Percentiles rank a stretch among this genome's conserved stretches.
These are phyloP conservation scores for Penicillium coprophilum DNA, from an alignment of 495 filamentous ascomycete genomes.

Conservation along the genomic window DNA sequence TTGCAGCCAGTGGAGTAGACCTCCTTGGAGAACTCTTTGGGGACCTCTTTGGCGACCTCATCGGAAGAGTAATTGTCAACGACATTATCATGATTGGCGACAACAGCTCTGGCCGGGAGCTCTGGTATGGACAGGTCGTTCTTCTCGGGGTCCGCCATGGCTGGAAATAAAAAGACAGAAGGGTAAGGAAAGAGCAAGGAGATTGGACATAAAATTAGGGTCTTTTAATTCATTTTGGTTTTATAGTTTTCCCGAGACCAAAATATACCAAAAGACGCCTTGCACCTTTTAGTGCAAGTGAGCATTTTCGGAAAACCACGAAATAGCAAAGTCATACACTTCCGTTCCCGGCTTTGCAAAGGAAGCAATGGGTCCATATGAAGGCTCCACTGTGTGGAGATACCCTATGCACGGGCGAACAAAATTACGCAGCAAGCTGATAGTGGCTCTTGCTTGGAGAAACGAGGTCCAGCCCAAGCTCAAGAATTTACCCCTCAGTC, in stretches of 20 bases:
- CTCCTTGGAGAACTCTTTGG: conserved; percentile 6
- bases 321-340: conserved; percentile 8
- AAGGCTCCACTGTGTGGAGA: conserved; percentile 11
- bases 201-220: neutral
- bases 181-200: conserved; percentile 5
- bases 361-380: neutral
- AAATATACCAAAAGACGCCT: conserved; percentile 4
- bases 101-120: conserved; percentile 12
- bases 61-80: no score
- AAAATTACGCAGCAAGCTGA: neutral
- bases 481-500: conserved; percentile 12
- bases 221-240: neutral
- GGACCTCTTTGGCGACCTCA: conserved; percentile 4
- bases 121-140: conserved; percentile 14
- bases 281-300: neutral
- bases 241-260: conserved; percentile 1
- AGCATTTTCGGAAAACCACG: conserved; percentile 1
- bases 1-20: neutral
- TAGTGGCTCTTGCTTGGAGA: conserved; percentile 7
- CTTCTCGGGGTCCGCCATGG: conserved; percentile 18
- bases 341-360: conserved; percentile 6
- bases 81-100: conserved; percentile 2
- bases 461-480: conserved; percentile 15
- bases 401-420: conserved; percentile 2
- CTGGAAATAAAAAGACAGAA: conserved; percentile 3